Evolutionary conservation across 1,284 basidiomycete genomes (phyloP).

Genomic region (Fereydounia khargensis): DNA sequence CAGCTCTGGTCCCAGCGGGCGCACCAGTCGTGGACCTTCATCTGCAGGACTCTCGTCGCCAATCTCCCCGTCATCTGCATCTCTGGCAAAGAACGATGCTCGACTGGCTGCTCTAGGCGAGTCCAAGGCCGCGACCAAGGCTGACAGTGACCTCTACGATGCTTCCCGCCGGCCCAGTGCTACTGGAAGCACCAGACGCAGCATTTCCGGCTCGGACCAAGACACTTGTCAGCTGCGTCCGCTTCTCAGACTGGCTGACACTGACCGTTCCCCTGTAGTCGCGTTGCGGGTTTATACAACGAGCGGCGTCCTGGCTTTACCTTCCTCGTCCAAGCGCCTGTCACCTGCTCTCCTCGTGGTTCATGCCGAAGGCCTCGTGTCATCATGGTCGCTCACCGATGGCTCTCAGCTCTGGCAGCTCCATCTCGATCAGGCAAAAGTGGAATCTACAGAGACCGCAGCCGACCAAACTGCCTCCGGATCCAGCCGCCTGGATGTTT

Average conservation of each 20-base stretch:
- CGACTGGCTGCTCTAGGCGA: no score
- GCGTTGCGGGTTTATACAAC: conserved; percentile 12
- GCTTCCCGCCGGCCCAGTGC: no score
- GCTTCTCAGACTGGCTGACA: neutral
- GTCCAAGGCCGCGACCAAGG: no score
- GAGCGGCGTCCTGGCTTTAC: neutral
- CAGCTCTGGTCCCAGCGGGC: no score
- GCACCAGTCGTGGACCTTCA: no score
- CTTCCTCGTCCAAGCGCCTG: neutral
- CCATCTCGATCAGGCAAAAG: conserved; percentile 14
- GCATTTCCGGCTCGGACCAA: no score
- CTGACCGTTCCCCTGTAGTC: conserved; percentile 19
- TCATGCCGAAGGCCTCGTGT: conserved; percentile 26
- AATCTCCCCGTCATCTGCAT: no score
- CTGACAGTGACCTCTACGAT: no score
- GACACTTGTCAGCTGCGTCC: neutral
- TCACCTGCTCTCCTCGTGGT: conserved; percentile 12
- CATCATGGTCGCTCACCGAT: conserved; percentile 20
- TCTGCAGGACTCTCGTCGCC: no score
- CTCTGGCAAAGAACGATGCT: no score
- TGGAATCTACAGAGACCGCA: conserved; percentile 4
- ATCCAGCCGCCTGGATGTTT: neutral
- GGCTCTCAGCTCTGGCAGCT: conserved; percentile 17
- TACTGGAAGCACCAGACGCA: no score
- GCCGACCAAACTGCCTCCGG: conserved; percentile 1